A percentile compares a stretch with the other conserved stretches of the same genome.
These are phyloP conservation scores for Eimeria tenella DNA, from an alignment of 169 alveolate genomes.

Conservation along the genomic window DNA sequence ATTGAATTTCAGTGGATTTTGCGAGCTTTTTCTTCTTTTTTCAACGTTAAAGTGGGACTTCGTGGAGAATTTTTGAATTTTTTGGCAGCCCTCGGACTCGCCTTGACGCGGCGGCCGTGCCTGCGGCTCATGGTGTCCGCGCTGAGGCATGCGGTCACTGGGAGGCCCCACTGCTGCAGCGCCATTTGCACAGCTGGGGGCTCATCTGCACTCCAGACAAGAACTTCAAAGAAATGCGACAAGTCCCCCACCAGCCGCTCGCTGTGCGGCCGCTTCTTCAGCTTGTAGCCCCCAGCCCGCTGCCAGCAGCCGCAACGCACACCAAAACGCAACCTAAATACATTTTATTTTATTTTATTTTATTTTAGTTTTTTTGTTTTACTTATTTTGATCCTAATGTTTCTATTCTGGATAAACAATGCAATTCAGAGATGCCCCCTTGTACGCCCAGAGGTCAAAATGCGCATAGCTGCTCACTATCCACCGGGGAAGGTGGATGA, in stretches of 20 bases:
- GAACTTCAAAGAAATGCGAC: constrained; percentile 94
- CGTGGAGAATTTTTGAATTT: too few relatives aligned
- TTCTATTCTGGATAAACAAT: not conserved
- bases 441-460: too few relatives aligned
- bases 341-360: not conserved
- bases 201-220: constrained; percentile 95
- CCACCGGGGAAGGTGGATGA: too few relatives aligned
- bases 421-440: too few relatives aligned
- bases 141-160: constrained; percentile 92
- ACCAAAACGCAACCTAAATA: not conserved
- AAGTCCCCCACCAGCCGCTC: constrained; percentile 92
- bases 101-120: constrained; percentile 83
- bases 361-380: not conserved
- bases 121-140: constrained; percentile 89
- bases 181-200: constrained; percentile 93
- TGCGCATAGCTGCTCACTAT: too few relatives aligned
- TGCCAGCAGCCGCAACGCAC: too few relatives aligned
- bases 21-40: too few relatives aligned
- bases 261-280: constrained; percentile 95
- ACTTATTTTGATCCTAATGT: not conserved
- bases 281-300: constrained; percentile 91
- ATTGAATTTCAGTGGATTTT: too few relatives aligned
- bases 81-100: too few relatives aligned
- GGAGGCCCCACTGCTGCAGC: constrained; percentile 92
- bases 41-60: too few relatives aligned